Evolutionary conservation across 495 filamentous ascomycete species (phyloP).

Genomic region (Parachaetomium inaequale): DNA sequence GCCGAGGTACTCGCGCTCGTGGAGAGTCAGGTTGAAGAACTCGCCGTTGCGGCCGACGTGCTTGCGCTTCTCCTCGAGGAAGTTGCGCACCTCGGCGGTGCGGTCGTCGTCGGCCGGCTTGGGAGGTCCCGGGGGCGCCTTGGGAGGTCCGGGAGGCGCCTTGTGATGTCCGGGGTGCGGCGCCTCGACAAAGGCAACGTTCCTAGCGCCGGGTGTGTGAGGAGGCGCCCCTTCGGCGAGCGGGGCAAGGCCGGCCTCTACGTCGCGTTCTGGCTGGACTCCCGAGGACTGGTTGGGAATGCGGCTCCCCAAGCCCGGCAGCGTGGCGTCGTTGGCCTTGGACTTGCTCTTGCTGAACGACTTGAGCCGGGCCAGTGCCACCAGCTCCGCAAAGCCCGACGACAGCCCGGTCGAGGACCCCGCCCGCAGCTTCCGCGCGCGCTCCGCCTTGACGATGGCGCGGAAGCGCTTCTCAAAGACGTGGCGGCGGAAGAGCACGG

Average conservation of each 20-base stretch:
- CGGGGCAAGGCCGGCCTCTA: constrained; percentile 6
- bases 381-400: constrained; percentile 10
- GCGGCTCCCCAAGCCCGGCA: neutral
- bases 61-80: constrained; percentile 30
- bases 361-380: constrained; percentile 12
- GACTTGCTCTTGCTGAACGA: constrained; percentile 12
- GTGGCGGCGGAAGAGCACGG: constrained; percentile 61
- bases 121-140: neutral
- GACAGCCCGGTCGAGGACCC: neutral
- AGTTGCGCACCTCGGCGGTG: constrained; percentile 17
- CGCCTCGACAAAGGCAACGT: neutral
- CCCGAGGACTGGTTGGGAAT: neutral
- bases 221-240: neutral
- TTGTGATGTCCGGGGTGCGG: neutral
- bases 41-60: constrained; percentile 65
- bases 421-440: constrained; percentile 26
- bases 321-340: neutral
- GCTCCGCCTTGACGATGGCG: constrained; percentile 52
- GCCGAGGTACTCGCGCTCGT: constrained; percentile 69
- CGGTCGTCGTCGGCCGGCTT: neutral
- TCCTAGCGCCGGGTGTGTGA: neutral
- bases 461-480: constrained; percentile 69
- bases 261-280: neutral
- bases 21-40: constrained; percentile 63
- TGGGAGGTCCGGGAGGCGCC: neutral